Conservation (phyloP, 345 rosid genomes). For the Bruguiera gymnorhiza region DNA sequence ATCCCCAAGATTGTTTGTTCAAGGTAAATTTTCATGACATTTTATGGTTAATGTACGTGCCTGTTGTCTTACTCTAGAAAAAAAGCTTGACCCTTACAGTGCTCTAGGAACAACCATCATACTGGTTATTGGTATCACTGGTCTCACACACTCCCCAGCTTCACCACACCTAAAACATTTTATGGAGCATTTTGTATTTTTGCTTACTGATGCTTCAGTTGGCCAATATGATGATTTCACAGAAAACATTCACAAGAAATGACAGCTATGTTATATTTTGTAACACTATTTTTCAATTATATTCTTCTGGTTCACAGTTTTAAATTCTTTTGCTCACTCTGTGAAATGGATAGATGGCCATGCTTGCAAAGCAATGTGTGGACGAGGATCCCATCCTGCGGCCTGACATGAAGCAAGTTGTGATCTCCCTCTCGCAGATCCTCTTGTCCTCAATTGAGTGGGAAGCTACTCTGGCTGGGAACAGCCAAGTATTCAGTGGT, state of each 20-base stretch:
- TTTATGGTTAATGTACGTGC: not conserved
- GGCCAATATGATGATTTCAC: no score
- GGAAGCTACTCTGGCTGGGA: slow-evolving; percentile 99
- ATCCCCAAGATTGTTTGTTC: slow-evolving; percentile 90
- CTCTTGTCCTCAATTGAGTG: slow-evolving; percentile 90
- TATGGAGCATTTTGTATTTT: no score
- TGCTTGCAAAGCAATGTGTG: slow-evolving; percentile 89
- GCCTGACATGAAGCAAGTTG: slow-evolving; percentile 96
- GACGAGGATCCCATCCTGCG: slow-evolving; percentile 88
- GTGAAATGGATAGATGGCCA: slow-evolving; percentile 50
- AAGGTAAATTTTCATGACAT: slow-evolving; percentile 49
- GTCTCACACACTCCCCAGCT: no score
- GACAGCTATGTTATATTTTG: no score
- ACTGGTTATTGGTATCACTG: no score
- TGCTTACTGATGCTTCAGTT: no score
- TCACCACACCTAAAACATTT: no score
- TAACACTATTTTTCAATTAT: not conserved
- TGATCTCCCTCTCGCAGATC: slow-evolving; percentile 81
- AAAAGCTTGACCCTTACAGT: no score
- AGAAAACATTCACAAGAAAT: no score
- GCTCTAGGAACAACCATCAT: no score
- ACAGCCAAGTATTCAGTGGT: slow-evolving; percentile 95
- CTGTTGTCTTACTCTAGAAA: not conserved
- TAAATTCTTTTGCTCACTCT: not conserved
- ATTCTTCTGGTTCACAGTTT: not conserved